These are phyloP conservation scores for Petrea volubilis DNA, from an alignment of 257 asterid species.

Conservation along the genomic window DNA sequence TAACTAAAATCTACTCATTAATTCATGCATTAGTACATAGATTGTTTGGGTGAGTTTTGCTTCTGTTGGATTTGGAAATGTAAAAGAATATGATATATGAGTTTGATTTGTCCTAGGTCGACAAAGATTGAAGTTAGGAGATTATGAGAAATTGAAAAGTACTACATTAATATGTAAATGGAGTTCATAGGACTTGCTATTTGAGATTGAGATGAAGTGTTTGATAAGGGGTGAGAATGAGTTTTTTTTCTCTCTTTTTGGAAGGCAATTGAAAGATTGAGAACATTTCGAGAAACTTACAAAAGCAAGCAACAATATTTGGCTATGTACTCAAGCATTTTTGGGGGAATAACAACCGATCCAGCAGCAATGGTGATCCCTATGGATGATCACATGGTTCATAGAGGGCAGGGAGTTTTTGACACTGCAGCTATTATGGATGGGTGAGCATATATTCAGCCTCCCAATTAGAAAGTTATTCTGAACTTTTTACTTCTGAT, in stretches of 20 bases:
- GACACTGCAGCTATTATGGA: constrained; percentile 85
- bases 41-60: no score
- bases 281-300: constrained; percentile 42
- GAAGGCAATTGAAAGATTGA: constrained; percentile 73
- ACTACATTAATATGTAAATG: neutral
- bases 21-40: no score
- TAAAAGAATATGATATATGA: neutral
- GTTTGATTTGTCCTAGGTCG: neutral
- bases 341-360: constrained; percentile 86
- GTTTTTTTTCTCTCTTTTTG: neutral
- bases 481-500: neutral
- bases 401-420: constrained; percentile 95
- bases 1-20: no score
- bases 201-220: neutral
- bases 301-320: constrained; percentile 65
- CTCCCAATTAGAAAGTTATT: neutral
- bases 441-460: constrained; percentile 55
- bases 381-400: constrained; percentile 95
- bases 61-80: neutral
- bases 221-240: no score
- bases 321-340: constrained; percentile 90
- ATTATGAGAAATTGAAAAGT: neutral
- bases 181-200: neutral
- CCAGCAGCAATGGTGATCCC: constrained; percentile 91
- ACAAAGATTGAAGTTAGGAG: neutral